A percentile compares a stretch with the other conserved stretches of the same genome.
Evolutionary conservation across 2,329 filamentous ascomycete species (phyloP).

Genomic region (Fusarium oligoseptatum): DNA sequence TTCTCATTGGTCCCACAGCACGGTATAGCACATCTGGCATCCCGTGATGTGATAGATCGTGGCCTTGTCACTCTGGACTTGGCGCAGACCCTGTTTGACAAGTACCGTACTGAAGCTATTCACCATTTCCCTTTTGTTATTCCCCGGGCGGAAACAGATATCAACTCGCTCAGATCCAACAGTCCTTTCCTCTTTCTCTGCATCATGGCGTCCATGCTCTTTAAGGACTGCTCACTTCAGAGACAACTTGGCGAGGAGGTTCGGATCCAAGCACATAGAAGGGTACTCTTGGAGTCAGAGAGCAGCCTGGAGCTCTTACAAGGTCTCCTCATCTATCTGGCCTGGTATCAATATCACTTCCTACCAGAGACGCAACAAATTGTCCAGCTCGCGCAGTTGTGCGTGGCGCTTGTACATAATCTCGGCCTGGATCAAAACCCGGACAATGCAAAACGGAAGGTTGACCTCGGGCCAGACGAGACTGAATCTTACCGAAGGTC

Average conservation of each 20-base stretch:
- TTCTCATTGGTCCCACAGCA: not conserved
- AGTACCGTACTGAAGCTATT: slow-evolving; percentile 2
- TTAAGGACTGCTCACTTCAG: slow-evolving; percentile 3
- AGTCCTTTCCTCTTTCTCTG: not conserved
- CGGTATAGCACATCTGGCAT: not conserved
- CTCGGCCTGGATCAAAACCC: slow-evolving; percentile 15
- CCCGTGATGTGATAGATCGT: slow-evolving; percentile 4
- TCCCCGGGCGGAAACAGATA: not conserved
- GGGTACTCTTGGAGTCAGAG: not conserved
- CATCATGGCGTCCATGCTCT: slow-evolving; percentile 1
- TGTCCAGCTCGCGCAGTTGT: slow-evolving; percentile 4
- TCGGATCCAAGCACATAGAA: not conserved
- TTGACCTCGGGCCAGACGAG: slow-evolving; percentile 5
- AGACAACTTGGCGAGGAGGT: slow-evolving; percentile 9
- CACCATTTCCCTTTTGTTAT: not conserved
- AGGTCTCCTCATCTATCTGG: slow-evolving; percentile 1
- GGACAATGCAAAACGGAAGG: not conserved
- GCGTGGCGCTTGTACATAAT: slow-evolving; percentile 6
- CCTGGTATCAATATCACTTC: slow-evolving; percentile 17
- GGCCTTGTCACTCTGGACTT: not conserved
- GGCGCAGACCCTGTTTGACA: slow-evolving; percentile 3
- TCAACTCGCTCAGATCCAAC: not conserved
- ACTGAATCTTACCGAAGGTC: not conserved
- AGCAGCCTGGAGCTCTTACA: slow-evolving; percentile 7
- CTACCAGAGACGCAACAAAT: slow-evolving; percentile 8